These are phyloP conservation scores for Diplodia scrobiculata DNA, from an alignment of 2,329 filamentous ascomycete genomes.

Conservation along the genomic window DNA sequence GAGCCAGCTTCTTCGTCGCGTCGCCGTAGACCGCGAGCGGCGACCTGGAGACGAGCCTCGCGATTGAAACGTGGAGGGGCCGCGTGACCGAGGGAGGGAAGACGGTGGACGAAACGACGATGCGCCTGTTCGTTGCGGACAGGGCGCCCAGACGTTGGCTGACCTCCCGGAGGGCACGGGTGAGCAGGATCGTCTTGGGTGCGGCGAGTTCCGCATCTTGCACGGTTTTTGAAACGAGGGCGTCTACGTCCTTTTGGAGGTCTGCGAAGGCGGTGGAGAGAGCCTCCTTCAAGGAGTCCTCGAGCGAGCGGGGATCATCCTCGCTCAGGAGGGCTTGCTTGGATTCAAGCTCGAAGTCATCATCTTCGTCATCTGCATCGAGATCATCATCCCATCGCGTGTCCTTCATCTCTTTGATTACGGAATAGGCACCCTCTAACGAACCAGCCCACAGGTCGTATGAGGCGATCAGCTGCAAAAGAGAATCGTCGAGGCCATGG, in stretches of 20 bases:
- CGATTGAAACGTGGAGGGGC: constrained; percentile 65
- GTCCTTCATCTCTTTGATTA: constrained; percentile 66
- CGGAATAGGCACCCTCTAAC: constrained; percentile 65
- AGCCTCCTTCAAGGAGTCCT: constrained; percentile 60
- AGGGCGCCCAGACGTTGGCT: constrained; percentile 62
- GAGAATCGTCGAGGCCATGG: constrained; percentile 69
- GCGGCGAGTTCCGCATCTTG: constrained; percentile 47
- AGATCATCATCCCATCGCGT: constrained; percentile 76
- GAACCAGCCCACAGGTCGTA: constrained; percentile 75
- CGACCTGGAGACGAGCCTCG: constrained; percentile 54
- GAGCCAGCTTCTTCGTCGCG: constrained; percentile 49
- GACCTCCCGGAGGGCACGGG: constrained; percentile 75
- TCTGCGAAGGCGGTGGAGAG: constrained; percentile 60
- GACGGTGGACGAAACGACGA: constrained; percentile 35
- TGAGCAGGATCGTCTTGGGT: constrained; percentile 61
- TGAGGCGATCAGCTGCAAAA: constrained; percentile 62
- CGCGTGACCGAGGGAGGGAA: constrained; percentile 59
- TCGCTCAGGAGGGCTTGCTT: constrained; percentile 69
- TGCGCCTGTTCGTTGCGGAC: constrained; percentile 37
- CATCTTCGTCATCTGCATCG: constrained; percentile 69
- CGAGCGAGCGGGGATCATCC: constrained; percentile 68
- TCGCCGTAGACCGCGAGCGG: constrained; percentile 50
- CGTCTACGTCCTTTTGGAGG: constrained; percentile 56
- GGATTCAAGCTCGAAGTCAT: constrained; percentile 69
- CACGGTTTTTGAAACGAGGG: constrained; percentile 33